phyloP scores from a whole-genome alignment of 768 basidiomycete genomes.

The Tephrocybe sp. region DNA sequence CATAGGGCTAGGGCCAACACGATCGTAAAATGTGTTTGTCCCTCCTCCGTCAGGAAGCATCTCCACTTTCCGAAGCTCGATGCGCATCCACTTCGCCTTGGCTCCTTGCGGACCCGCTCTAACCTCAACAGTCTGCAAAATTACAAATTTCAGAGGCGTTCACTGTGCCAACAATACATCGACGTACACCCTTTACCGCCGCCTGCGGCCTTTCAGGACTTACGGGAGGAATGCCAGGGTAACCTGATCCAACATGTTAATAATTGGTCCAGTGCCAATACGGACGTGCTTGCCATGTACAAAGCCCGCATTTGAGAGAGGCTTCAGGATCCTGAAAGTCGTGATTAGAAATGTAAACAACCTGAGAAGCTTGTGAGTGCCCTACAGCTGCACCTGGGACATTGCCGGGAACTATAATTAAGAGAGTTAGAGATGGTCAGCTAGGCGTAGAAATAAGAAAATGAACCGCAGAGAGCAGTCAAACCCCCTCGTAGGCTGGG shows the following conservation, averaged over 20 bases:
- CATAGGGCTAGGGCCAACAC: slow-evolving; percentile 78
- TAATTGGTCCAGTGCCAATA: neutral
- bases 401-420: slow-evolving; percentile 20
- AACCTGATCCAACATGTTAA: slow-evolving; percentile 42
- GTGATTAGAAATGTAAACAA: slow-evolving; percentile 2
- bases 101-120: slow-evolving; percentile 70
- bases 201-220: slow-evolving; percentile 76
- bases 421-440: neutral
- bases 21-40: slow-evolving; percentile 73
- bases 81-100: slow-evolving; percentile 89
- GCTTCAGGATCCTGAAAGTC: slow-evolving; percentile 64
- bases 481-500: no score
- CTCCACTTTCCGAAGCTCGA: slow-evolving; percentile 91
- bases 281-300: slow-evolving; percentile 57
- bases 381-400: slow-evolving; percentile 47
- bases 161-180: slow-evolving; percentile 1
- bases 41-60: slow-evolving; percentile 69
- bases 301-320: slow-evolving; percentile 87
- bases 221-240: slow-evolving; percentile 85
- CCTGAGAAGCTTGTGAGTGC: slow-evolving; percentile 21
- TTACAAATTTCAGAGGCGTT: slow-evolving; percentile 10
- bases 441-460: neutral
- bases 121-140: slow-evolving; percentile 76
- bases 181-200: slow-evolving; percentile 81
- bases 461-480: neutral